Conservation (phyloP, 257 asterid genomes). For the Verbascum thapsus region DNA sequence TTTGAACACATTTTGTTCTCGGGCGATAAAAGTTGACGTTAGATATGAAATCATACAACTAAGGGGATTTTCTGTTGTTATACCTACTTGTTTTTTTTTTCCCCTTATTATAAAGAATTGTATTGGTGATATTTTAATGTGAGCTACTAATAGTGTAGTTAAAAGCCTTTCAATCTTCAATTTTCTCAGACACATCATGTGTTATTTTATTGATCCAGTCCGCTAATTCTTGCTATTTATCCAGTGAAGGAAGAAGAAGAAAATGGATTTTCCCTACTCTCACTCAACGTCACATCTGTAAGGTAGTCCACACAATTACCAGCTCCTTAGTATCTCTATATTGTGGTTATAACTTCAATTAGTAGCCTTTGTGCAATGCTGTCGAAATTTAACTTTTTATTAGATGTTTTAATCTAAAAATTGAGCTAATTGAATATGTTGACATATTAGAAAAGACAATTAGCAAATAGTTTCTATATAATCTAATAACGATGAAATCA, state of each 20-base stretch:
- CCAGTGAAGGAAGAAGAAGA: slow-evolving; percentile 94
- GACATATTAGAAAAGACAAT: not conserved
- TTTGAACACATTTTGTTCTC: not conserved
- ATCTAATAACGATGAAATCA: slow-evolving; percentile 5
- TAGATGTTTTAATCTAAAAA: not conserved
- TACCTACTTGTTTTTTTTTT: not conserved
- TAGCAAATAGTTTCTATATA: not conserved
- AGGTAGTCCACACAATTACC: slow-evolving; percentile 46
- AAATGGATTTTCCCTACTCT: slow-evolving; percentile 92
- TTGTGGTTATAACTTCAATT: not conserved
- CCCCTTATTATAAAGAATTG: too few relatives aligned
- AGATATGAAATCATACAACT: not conserved
- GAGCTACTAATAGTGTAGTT: not conserved
- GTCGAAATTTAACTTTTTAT: not conserved
- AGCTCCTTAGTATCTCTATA: not conserved
- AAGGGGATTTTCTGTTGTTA: not conserved
- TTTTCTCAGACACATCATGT: not conserved
- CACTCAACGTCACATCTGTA: slow-evolving; percentile 42
- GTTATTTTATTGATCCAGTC: slow-evolving; percentile 3
- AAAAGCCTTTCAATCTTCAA: not conserved
- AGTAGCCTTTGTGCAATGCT: not conserved
- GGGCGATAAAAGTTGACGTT: not conserved
- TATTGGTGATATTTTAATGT: not conserved
- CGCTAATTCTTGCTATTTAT: slow-evolving; percentile 28
- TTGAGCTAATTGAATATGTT: not conserved